Evolutionary conservation across 2,329 filamentous ascomycete species (phyloP).

Genomic region (Penicillium psychrosexuale): DNA sequence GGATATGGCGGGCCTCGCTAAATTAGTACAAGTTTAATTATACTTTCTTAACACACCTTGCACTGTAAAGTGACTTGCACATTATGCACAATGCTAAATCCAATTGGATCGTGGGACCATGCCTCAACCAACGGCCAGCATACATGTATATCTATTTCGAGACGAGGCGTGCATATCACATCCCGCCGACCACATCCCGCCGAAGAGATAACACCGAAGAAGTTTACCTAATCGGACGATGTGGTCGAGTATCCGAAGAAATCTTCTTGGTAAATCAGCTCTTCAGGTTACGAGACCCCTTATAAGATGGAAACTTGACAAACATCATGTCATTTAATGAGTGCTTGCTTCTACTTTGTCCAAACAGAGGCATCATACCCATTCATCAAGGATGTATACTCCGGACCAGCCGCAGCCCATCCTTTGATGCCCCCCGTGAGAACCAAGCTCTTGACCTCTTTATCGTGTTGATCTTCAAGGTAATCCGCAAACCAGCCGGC

Average conservation of each 20-base stretch:
- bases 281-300: background rate
- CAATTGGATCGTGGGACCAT: background rate
- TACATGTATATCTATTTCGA: no score
- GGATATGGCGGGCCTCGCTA: background rate
- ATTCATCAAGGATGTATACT: slow-evolving; percentile 51
- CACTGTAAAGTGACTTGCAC: background rate
- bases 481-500: slow-evolving; percentile 57
- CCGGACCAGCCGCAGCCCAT: slow-evolving; percentile 50
- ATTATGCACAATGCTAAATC: background rate
- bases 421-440: slow-evolving; percentile 55
- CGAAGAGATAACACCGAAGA: no score
- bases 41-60: background rate
- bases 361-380: slow-evolving; percentile 35
- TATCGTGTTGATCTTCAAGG: slow-evolving; percentile 43
- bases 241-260: no score
- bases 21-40: background rate
- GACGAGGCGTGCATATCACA: background rate
- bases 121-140: no score
- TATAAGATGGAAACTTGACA: background rate
- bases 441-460: slow-evolving; percentile 48
- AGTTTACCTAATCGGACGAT: background rate
- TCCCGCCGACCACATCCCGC: no score
- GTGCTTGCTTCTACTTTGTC: slow-evolving; percentile 6
- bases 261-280: background rate
- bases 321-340: background rate